Conservation (phyloP, 148 eudicot species). For the Camellia granthamiana region DNA sequence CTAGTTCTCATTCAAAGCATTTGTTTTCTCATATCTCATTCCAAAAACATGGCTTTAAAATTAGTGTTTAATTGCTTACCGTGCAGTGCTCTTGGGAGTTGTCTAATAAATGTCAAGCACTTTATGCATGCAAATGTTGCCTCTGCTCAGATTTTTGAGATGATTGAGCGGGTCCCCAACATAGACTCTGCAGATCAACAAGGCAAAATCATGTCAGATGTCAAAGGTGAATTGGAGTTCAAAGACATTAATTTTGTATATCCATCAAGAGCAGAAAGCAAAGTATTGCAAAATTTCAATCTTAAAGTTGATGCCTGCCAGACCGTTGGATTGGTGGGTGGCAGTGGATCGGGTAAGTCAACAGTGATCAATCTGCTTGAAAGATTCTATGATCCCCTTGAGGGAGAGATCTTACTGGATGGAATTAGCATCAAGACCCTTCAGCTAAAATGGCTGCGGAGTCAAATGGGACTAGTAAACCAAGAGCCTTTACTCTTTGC, state of each 20-base stretch:
- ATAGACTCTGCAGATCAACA: constrained; percentile 12
- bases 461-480: constrained; percentile 23
- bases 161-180: constrained; percentile 9
- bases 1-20: too few species aligned
- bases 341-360: constrained; percentile 26
- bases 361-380: constrained; percentile 20
- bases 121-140: constrained; percentile 16
- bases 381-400: constrained; percentile 22
- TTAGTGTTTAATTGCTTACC: neutral
- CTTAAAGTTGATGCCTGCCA: constrained; percentile 10
- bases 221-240: constrained; percentile 18
- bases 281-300: constrained; percentile 15
- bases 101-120: constrained; percentile 9
- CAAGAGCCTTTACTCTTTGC: constrained; percentile 27
- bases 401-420: constrained; percentile 17
- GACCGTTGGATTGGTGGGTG: constrained; percentile 24
- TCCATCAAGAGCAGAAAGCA: constrained; percentile 19
- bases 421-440: constrained; percentile 11
- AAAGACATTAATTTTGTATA: constrained; percentile 18
- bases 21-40: too few species aligned
- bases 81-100: constrained; percentile 16
- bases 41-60: too few species aligned
- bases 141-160: constrained; percentile 15
- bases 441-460: constrained; percentile 18
- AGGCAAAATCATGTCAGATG: neutral